phyloP scores from a whole-genome alignment of 306 rosid genomes.

The Luffa aegyptiaca region DNA sequence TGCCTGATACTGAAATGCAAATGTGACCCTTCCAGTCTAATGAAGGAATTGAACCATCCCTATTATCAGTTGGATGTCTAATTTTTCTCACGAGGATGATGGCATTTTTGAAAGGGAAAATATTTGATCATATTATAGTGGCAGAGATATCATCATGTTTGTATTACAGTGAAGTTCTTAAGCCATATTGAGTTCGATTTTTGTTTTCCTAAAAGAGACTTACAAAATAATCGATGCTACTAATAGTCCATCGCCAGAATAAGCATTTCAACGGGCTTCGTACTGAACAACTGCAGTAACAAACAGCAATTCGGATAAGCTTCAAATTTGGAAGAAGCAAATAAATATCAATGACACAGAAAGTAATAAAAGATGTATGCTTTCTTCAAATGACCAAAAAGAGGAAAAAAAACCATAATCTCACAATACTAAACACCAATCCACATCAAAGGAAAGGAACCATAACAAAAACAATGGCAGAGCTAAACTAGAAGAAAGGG shows the following conservation, averaged over 20 bases:
- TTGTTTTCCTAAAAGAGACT: not conserved
- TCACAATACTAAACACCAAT: not conserved
- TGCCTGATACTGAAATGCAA: not conserved
- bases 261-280: conserved; percentile 16
- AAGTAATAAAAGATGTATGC: not conserved
- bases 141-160: not conserved
- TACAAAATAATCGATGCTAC: not conserved
- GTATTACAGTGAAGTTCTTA: not conserved
- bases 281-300: conserved; percentile 16
- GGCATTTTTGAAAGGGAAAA: not conserved
- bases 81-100: not conserved
- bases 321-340: not conserved
- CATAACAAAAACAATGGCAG: not conserved
- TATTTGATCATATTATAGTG: not conserved
- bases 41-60: not conserved
- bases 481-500: not conserved
- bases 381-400: not conserved
- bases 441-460: not conserved
- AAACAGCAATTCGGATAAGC: not conserved
- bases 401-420: no score
- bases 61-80: not conserved
- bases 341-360: not conserved
- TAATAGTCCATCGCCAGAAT: not conserved
- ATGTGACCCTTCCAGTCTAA: not conserved
- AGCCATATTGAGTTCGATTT: not conserved